A percentile compares a stretch with the other conserved stretches of the same genome.
Evolutionary conservation across 306 rosid species (phyloP).

Genomic region (Canavalia gladiata): DNA sequence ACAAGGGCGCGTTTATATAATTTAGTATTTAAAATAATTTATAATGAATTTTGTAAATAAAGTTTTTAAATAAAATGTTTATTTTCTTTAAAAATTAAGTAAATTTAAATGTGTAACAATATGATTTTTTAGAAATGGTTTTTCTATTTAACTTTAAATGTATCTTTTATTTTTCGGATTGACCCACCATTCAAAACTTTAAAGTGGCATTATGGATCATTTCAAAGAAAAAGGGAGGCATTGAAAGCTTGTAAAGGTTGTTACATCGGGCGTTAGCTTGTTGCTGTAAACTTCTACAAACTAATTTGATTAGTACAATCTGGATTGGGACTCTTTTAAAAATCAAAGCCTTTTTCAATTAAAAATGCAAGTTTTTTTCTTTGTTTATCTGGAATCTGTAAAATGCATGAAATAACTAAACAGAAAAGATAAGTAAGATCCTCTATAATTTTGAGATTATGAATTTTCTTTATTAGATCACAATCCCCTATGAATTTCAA

Average conservation of each 20-base stretch:
- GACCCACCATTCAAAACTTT: slow-evolving; percentile 8
- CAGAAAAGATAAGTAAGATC: not conserved
- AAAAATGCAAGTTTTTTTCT: not conserved
- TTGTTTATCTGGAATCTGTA: not conserved
- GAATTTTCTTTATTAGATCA: not conserved
- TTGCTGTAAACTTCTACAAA: slow-evolving; percentile 19
- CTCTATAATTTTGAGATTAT: not conserved
- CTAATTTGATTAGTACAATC: slow-evolving; percentile 11
- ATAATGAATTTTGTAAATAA: not conserved
- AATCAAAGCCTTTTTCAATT: not conserved
- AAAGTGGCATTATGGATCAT: not conserved
- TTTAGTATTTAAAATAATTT: not conserved
- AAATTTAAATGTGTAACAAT: not conserved
- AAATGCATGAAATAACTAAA: not conserved
- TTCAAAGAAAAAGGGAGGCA: slow-evolving; percentile 10
- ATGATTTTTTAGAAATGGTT: not conserved
- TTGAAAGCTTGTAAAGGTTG: slow-evolving; percentile 34
- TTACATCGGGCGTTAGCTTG: not conserved
- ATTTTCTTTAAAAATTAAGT: not conserved
- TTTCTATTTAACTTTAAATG: not conserved
- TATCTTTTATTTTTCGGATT: not conserved
- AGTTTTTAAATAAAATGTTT: not conserved
- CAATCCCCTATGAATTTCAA: not conserved
- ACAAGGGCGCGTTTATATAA: not conserved
- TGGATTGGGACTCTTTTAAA: not conserved